phyloP scores from a whole-genome alignment of 257 asterid species.

The Solanum chaucha region DNA sequence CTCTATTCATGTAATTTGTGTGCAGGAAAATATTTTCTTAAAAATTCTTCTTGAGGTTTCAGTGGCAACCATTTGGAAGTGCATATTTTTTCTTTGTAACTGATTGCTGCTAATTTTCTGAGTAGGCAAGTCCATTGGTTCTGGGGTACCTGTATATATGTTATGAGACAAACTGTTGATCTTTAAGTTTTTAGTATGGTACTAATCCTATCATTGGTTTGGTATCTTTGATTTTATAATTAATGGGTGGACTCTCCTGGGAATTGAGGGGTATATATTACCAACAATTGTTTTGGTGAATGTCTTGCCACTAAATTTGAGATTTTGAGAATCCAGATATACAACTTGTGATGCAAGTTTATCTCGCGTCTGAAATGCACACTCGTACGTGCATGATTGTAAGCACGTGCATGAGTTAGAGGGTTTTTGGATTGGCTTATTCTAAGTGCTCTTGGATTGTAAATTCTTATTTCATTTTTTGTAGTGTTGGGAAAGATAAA shows the following conservation, averaged over 20 bases:
- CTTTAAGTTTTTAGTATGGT: neutral
- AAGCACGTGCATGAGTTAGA: neutral
- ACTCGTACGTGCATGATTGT: neutral
- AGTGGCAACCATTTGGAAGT: neutral
- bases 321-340: neutral
- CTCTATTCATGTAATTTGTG: neutral
- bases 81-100: neutral
- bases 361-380: neutral
- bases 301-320: neutral
- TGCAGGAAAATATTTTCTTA: neutral
- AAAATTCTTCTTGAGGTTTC: neutral
- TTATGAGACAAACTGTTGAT: neutral
- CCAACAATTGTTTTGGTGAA: neutral
- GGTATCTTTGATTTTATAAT: neutral
- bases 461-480: too few relatives aligned
- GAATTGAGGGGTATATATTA: neutral
- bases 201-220: neutral
- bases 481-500: too few relatives aligned
- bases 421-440: too few relatives aligned
- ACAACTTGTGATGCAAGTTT: neutral
- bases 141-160: neutral
- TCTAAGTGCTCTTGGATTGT: too few relatives aligned
- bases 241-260: neutral
- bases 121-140: neutral
- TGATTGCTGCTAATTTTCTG: neutral